Evolutionary conservation across 495 filamentous ascomycete genomes (phyloP), one percentile per base, ranked within the genome.

Genomic region (Daldinia decipiens): DNA sequence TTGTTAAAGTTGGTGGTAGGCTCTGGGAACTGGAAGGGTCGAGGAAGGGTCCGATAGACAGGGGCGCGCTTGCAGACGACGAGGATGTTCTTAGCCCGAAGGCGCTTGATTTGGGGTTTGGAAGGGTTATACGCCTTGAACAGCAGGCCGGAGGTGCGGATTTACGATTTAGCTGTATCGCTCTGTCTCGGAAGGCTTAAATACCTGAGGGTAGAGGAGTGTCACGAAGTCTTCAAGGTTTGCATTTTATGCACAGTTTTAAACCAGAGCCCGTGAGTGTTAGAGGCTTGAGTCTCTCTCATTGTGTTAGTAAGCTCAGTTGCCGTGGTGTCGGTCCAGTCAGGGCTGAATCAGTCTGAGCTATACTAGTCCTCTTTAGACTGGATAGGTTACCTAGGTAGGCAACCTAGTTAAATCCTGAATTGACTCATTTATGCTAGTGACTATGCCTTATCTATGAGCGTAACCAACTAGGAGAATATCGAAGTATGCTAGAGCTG

Each of bases 1-100:
- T 94, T 79, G 89, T 93, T 13, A 91, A 89, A 79, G 82, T 65
- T 1, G 86, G 90, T 75, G 88, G 89, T n/a, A 85, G 84, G 68
- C 79, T 95, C 47, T 95, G 92, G 87, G 93, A 95, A 81, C 77
- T 97, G 67, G 92, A 95, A 77, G 92, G 93, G 6, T 68, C 71
- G 63, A 74, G 92, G 65, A 89, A 90, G 66, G 92, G 93, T 0
- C 93, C 93, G 3, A 62, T 95, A 31, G 83, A 91, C 34, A 82
- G 91, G n/a, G 93, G 93, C 1, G 67, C 69, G 12, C 76, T 95
- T 7, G 82, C 62, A 2, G 82, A 83, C 2, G 87, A 83, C 2
- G 91, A 92, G 21, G 93, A 95, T 82, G 82, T 93, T 50, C 75
- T 96, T 31, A 88, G 89, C 65, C 84, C 88, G 64, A 80, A 77